Evolutionary conservation across 176 grass and related monocot species (phyloP), one percentile per base, ranked within the genome.

Genomic region (Dendrocalamus sinicus): DNA sequence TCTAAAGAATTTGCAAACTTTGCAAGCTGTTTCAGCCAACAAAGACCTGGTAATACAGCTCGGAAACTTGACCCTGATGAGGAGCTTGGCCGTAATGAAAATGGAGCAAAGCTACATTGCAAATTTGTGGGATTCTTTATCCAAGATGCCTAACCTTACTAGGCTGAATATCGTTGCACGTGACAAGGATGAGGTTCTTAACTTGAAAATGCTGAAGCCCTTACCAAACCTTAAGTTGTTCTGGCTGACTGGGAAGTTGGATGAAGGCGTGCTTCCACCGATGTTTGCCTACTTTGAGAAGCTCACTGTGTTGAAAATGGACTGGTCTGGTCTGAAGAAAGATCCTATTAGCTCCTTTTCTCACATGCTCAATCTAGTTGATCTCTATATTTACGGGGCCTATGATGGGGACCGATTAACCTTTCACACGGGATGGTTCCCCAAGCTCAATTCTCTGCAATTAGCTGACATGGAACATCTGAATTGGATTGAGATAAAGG

Each of bases 401-500:
- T 32, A 32, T 32, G 30, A 32, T 32, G 30, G 30, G 30, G 30
- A 32, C 0, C 30, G 30, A 32, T 32, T 32, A 32, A 32, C 30
- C 30, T 32, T 32, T 32, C 2, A 32, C 30, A 32, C 30, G 30
- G 30, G 30, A 32, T 32, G 30, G 30, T 32, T 32, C 30, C 30
- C 30, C 30, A 32, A 32, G 30, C 30, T 32, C 30, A 32, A 32
- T 32, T 32, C 30, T 32, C 64, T 89, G 72, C 28, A 28, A 16
- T 53, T 92, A 55, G 55, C 45, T 76, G 71, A 89, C 76, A 80
- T 89, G 90, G 55, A 85, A 47, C 64, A 77, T 81, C 61, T 89
- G 2, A 61, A 78, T 71, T 11, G n/a, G 20, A 84, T 91, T 60
- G 57, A 85, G 54, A 76, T 88, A 61, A 55, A 91, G 58, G 85